A percentile compares a stretch with the other conserved stretches of the same genome.
These are phyloP conservation scores for Aspergillus floridensis DNA, from an alignment of 2,329 filamentous ascomycete species.

Conservation along the genomic window DNA sequence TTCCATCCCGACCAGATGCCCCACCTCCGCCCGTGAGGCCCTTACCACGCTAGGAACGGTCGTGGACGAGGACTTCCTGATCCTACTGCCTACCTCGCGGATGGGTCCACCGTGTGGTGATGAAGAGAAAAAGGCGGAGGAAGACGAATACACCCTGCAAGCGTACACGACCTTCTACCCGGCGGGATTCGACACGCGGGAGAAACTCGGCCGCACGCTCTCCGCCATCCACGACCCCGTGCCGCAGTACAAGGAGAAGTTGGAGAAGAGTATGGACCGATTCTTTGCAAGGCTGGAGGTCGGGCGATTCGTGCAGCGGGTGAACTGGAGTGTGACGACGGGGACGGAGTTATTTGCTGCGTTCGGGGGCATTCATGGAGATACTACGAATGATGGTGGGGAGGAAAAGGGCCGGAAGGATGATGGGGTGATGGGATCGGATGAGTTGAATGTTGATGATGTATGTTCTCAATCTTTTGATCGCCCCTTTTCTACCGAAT, in stretches of 20 bases:
- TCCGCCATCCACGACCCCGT: constrained; percentile 59
- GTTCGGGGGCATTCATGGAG: constrained; percentile 37
- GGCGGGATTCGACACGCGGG: constrained; percentile 55
- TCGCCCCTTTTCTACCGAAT: background rate
- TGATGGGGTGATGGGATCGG: constrained; percentile 24
- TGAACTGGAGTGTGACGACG: constrained; percentile 51
- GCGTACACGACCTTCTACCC: constrained; percentile 59
- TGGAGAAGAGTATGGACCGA: constrained; percentile 60
- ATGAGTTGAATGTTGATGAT: constrained; percentile 49
- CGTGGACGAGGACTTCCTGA: constrained; percentile 60
- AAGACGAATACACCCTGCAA: constrained; percentile 52
- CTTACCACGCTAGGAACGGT: constrained; percentile 51
- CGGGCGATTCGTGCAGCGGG: constrained; percentile 55
- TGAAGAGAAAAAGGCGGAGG: constrained; percentile 16
- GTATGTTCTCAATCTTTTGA: constrained; percentile 10
- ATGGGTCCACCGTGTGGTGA: constrained; percentile 7
- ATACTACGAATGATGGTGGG: background rate
- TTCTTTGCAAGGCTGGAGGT: constrained; percentile 57
- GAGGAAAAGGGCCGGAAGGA: constrained; percentile 15
- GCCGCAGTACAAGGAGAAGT: constrained; percentile 55
- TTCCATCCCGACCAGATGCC: constrained; percentile 33
- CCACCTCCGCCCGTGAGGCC: constrained; percentile 15
- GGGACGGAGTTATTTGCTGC: constrained; percentile 41
- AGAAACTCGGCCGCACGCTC: constrained; percentile 54
- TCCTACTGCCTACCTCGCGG: constrained; percentile 50